phyloP scores from a whole-genome alignment of 2,329 filamentous ascomycete species.

The Plenodomus tracheiphilus region DNA sequence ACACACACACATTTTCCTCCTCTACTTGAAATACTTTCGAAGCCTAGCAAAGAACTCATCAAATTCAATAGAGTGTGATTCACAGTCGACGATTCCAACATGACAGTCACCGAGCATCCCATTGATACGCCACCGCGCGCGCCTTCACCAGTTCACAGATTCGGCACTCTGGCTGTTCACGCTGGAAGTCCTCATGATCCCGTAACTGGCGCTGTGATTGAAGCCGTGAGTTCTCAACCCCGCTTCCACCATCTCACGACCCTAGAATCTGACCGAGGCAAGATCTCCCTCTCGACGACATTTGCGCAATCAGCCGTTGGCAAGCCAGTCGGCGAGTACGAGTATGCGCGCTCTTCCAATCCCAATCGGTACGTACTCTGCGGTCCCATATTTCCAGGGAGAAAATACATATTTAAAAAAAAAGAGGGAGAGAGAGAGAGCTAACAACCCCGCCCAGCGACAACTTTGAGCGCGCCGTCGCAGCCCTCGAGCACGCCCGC shows the following conservation, averaged over 20 bases:
- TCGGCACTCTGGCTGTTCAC: slow-evolving; percentile 94
- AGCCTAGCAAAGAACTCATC: no score
- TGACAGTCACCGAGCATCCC: slow-evolving; percentile 54
- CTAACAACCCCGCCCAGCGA: slow-evolving; percentile 43
- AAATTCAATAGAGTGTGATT: no score
- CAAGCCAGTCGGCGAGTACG: slow-evolving; percentile 82
- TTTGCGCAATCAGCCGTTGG: slow-evolving; percentile 91
- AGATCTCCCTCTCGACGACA: slow-evolving; percentile 94
- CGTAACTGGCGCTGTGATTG: slow-evolving; percentile 90
- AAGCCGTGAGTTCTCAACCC: slow-evolving; percentile 59
- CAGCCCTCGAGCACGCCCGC: slow-evolving; percentile 87
- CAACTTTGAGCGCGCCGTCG: slow-evolving; percentile 91
- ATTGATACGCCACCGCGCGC: slow-evolving; percentile 75
- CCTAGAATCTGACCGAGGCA: slow-evolving; percentile 11
- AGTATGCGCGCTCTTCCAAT: slow-evolving; percentile 92
- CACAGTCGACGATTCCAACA: no score
- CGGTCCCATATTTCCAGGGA: no score
- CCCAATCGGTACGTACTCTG: slow-evolving; percentile 77
- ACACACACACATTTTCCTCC: no score
- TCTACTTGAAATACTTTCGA: no score
- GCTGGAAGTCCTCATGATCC: slow-evolving; percentile 91
- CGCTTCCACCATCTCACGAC: background rate
- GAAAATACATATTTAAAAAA: no score
- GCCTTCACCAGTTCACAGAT: slow-evolving; percentile 74
- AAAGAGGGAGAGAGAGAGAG: no score